phyloP scores from a whole-genome alignment of 306 rosid genomes.

The Abrus precatorius region DNA sequence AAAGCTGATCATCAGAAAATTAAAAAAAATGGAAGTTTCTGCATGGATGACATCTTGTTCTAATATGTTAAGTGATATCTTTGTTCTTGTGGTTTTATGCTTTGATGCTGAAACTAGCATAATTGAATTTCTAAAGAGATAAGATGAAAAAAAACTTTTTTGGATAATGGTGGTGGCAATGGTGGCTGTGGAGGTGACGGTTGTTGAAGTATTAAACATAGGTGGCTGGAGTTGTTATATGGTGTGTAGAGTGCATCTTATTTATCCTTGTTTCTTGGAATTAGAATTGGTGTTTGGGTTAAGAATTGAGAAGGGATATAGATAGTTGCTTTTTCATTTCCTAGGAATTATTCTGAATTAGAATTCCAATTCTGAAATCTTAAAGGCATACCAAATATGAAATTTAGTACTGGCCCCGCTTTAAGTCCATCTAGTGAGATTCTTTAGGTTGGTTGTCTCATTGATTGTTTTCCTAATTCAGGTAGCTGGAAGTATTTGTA shows the following conservation, averaged over 20 bases:
- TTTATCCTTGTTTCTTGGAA: conserved; percentile 8
- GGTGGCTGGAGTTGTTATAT: conserved; percentile 24
- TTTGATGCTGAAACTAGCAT: conserved; percentile 15
- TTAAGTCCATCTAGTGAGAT: neutral
- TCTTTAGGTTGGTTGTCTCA: conserved; percentile 12
- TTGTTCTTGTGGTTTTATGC: conserved; percentile 5
- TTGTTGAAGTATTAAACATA: conserved; percentile 11
- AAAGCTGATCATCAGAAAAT: conserved; percentile 17
- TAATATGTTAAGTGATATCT: neutral
- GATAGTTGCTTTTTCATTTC: conserved; percentile 14
- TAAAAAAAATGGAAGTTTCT: neutral
- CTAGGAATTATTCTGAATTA: conserved; percentile 11
- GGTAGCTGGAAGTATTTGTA: neutral
- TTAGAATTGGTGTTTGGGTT: neutral
- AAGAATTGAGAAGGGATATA: conserved; percentile 20
- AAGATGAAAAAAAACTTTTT: neutral
- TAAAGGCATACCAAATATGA: neutral
- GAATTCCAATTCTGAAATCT: conserved; percentile 6
- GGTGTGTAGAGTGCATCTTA: conserved; percentile 2
- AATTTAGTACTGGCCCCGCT: conserved; percentile 1
- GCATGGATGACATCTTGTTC: neutral
- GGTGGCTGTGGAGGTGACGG: neutral
- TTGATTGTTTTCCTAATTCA: conserved; percentile 28
- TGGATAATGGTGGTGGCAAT: neutral
- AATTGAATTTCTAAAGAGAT: neutral